Evolutionary conservation across 2,329 filamentous ascomycete genomes (phyloP), one percentile per base, ranked within the genome.

Genomic region (Colletotrichum theobromicola): DNA sequence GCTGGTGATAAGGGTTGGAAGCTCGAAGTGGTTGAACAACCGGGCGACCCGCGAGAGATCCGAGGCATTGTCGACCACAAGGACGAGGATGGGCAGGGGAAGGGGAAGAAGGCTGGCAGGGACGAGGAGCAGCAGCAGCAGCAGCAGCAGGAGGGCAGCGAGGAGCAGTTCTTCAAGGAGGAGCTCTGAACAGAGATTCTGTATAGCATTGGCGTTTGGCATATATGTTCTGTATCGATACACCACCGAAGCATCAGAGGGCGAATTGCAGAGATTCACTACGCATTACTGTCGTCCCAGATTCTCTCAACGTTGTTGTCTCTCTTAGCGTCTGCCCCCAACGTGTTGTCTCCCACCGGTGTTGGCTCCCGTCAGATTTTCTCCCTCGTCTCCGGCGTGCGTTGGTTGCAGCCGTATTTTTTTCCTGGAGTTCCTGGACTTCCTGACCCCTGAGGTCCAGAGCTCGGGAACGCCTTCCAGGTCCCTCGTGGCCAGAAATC

Each of bases 1-100:
- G 94, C 94, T 0, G 90, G 92, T 4, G 91, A 93, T 9, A 90
- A 92, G 77, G 91, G 92, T 18, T 98, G 95, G 95, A 94, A 92
- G 79, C 86, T 98, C 74, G 94, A 97, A 82, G 88, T 97, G 16
- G 90, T 97, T 2, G 93, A 97, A 79, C 88, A 91, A 13, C 90
- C 93, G 2, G 88, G 90, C 26, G 88, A 90, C 26, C 85, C 90
- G 21, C 80, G 84, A 75, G 93, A 95, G 80, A 90, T 96, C 53
- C 87, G 93, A 58, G 94, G 93, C 1, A 90, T 94, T 55, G 89
- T 96, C 18, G 92, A 93, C 32, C 88, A 90, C 2, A 18, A 62
- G 15, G 86, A 24, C 32, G 60, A 88, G 12, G 82, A 85, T 10
- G 81, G 80, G 18, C 79, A 81, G 37, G 79, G 69, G 21, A 75